Percentiles rank a stretch among this genome's conserved stretches.
phyloP scores from a whole-genome alignment of 106 monocot genomes.

The Chionographis japonica region DNA sequence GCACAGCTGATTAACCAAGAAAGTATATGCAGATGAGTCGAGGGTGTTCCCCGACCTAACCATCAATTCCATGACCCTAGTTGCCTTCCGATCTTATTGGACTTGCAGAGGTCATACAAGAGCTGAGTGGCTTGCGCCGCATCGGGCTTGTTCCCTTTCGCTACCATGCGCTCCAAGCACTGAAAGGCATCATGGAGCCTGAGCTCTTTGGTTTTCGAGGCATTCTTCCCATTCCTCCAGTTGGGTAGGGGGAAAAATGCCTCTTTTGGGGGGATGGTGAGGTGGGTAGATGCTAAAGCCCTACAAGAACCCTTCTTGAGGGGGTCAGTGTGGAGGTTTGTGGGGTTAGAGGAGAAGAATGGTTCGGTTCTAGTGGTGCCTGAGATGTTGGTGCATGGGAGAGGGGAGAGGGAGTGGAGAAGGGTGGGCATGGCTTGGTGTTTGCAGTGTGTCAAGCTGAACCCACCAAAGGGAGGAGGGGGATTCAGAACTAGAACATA shows the following conservation, averaged over 20 bases:
- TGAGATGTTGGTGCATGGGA: constrained; percentile 14
- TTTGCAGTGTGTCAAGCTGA: neutral
- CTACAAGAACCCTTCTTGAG: constrained; percentile 24
- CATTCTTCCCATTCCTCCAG: constrained; percentile 48
- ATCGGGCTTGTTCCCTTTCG: constrained; percentile 55
- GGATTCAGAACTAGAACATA: no score
- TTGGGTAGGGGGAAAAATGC: constrained; percentile 42
- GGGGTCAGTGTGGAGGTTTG: constrained; percentile 7
- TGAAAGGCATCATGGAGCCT: constrained; percentile 68
- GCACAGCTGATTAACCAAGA: constrained; percentile 68
- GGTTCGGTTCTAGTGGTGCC: constrained; percentile 5
- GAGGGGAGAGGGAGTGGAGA: constrained; percentile 24
- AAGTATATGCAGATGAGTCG: constrained; percentile 37
- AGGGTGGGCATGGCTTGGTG: constrained; percentile 20
- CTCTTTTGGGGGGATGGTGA: constrained; percentile 14
- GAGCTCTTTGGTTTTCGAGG: constrained; percentile 41
- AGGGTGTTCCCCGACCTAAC: constrained; percentile 34
- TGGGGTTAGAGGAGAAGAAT: constrained; percentile 22
- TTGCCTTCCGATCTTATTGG: constrained; percentile 75
- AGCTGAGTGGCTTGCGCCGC: constrained; percentile 46
- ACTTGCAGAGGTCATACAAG: constrained; percentile 58
- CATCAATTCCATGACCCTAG: constrained; percentile 71
- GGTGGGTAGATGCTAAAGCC: constrained; percentile 24
- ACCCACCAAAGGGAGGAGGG: no score
- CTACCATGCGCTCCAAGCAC: constrained; percentile 65